Evolutionary conservation across 2,329 filamentous ascomycete species (phyloP).

Genomic region (Beauveria scarabaeidicola): DNA sequence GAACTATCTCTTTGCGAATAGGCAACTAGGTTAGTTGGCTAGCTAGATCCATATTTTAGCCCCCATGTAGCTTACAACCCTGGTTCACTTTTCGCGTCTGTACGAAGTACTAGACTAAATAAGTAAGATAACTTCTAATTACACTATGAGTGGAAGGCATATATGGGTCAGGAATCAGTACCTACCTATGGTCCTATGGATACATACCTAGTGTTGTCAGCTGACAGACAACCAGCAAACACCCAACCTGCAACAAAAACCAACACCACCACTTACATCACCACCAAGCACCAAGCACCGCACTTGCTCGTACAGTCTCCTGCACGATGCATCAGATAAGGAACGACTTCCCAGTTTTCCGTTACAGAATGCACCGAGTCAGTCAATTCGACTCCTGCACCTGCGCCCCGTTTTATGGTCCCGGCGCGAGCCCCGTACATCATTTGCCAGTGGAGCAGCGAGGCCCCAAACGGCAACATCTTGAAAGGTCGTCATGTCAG

Average conservation of each 20-base stretch:
- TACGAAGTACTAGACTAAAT: neutral
- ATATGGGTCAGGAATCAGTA: no score
- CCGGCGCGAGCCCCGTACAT: neutral
- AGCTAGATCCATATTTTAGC: no score
- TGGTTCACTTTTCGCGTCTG: no score
- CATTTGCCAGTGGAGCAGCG: neutral
- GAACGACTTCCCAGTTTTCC: neutral
- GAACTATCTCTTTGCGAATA: no score
- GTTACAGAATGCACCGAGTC: neutral
- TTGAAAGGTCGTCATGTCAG: neutral
- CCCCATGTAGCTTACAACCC: no score
- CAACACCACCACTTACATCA: neutral
- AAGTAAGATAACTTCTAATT: no score
- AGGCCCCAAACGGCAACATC: neutral
- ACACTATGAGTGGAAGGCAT: no score
- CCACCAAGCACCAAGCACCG: neutral
- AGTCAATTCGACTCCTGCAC: neutral
- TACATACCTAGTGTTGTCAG: no score
- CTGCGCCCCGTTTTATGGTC: neutral
- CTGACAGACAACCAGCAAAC: neutral
- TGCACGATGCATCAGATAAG: neutral
- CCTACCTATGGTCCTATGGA: no score
- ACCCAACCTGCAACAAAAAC: neutral
- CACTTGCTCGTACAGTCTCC: neutral
- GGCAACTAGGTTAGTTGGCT: no score